These are phyloP conservation scores for Trametes hirsuta DNA, from an alignment of 1,284 basidiomycete genomes.

Conservation along the genomic window DNA sequence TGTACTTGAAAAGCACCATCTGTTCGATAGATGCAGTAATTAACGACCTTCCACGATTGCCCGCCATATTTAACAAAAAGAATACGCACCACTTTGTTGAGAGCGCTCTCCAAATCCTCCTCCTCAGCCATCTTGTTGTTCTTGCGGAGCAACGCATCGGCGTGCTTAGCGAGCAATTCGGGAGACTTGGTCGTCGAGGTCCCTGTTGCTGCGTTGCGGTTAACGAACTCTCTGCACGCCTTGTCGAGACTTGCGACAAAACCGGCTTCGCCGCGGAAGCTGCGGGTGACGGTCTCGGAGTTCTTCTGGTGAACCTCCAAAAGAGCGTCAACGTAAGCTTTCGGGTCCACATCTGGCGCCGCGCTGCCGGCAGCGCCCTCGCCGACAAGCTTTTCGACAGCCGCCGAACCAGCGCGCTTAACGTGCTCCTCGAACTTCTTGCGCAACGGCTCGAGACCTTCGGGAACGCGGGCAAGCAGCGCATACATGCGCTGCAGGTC, in stretches of 20 bases:
- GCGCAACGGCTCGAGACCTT: constrained; percentile 90
- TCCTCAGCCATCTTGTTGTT: constrained; percentile 97
- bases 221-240: constrained; percentile 97
- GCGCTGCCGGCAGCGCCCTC: constrained; percentile 67
- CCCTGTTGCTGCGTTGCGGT: constrained; percentile 90
- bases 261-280: constrained; percentile 93
- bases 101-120: constrained; percentile 84
- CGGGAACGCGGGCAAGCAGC: constrained; percentile 85
- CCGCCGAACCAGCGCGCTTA: constrained; percentile 85
- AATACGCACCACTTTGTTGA: constrained; percentile 86
- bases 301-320: constrained; percentile 93
- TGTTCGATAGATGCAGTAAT: constrained; percentile 34
- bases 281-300: constrained; percentile 86
- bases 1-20: constrained; percentile 99
- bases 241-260: constrained; percentile 96
- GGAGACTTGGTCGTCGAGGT: constrained; percentile 88
- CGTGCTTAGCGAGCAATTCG: constrained; percentile 93
- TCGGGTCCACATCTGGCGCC: constrained; percentile 77
- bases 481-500: constrained; percentile 97
- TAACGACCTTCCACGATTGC: not conserved
- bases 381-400: constrained; percentile 83
- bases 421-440: constrained; percentile 95
- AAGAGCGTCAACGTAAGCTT: constrained; percentile 93
- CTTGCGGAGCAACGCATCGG: constrained; percentile 91
- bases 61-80: not conserved